Evolutionary conservation across 2,329 filamentous ascomycete genomes (phyloP), one percentile per base, ranked within the genome.

Genomic region (Fusarium devonianum): DNA sequence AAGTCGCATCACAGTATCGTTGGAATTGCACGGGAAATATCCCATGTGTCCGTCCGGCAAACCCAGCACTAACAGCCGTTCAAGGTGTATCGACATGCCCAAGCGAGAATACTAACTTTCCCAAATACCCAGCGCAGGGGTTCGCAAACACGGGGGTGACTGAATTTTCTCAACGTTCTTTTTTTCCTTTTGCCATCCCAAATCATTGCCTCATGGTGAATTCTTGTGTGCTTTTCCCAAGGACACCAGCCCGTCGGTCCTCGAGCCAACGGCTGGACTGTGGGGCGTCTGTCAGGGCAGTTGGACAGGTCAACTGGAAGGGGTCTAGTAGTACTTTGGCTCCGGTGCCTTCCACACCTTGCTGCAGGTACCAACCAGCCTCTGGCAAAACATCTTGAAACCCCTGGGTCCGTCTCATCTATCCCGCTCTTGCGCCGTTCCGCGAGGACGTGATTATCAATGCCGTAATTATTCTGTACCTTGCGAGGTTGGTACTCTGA

Each of bases 261-360:
- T 60, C 25, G 49, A 58, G 47, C 60, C 53, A 65, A 53, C 56
- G 49, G 51, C 53, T 63, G 63, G 63, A 49, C 58, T 50, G 60
- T 64, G 61, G 63, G 63, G 63, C 63, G 60, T 58, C 44, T 52
- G 48, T 48, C 45, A 53, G 58, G 60, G 49, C 37, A 40, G 49
- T 41, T 56, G 36, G 44, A 50, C 43, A 46, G 39, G 51, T 34
- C 33, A 35, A 44, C 47, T 54, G 43, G 34, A 34, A 33, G 39
- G 56, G 51, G 46, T 30, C 45, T 51, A 46, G 39, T 28, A 42
- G 32, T 57, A 47, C 49, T 50, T n/a, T 50, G 41, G 40, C n/a
- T 48, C 50, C 53, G 41, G 58, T 57, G 52, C 55, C 48, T 47
- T 37, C 30, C 43, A 53, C 37, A 50, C 32, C 38, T 40, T 42